Evolutionary conservation across 805 yeast genomes (phyloP).

Genomic region (Lipomyces yamanashiensis): DNA sequence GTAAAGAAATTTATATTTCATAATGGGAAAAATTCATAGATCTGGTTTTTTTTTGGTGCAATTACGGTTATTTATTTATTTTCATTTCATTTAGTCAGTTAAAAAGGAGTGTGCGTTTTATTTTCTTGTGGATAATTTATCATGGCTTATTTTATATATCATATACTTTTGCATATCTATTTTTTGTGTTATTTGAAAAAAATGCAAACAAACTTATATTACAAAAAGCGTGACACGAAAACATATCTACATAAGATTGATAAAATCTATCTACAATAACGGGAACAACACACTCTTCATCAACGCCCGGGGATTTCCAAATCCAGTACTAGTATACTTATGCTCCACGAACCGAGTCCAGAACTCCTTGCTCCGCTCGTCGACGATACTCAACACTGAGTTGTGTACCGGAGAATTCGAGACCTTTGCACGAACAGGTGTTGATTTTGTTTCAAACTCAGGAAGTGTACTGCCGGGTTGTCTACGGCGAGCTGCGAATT

Average conservation of each 20-base stretch:
- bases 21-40: too few relatives aligned
- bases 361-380: slow-evolving; percentile 19
- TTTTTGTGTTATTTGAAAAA: background rate
- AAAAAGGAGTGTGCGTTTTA: too few relatives aligned
- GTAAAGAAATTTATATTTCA: too few relatives aligned
- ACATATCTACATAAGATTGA: background rate
- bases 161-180: too few relatives aligned
- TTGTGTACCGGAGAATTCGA: background rate
- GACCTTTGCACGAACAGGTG: background rate
- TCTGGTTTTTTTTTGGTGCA: too few relatives aligned
- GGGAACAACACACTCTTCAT: slow-evolving; percentile 19
- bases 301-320: slow-evolving; percentile 28
- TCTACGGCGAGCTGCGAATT: too few relatives aligned
- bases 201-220: background rate
- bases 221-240: background rate
- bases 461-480: background rate
- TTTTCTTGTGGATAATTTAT: too few relatives aligned
- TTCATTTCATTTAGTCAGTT: too few relatives aligned
- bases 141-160: too few relatives aligned
- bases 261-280: slow-evolving; percentile 12
- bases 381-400: background rate
- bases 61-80: too few relatives aligned
- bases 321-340: slow-evolving; percentile 17
- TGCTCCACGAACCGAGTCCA: slow-evolving; percentile 28
- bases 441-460: background rate